These are phyloP conservation scores for Diphasiastrum complanatum DNA, from an alignment of 83 land plant genomes.

Conservation along the genomic window DNA sequence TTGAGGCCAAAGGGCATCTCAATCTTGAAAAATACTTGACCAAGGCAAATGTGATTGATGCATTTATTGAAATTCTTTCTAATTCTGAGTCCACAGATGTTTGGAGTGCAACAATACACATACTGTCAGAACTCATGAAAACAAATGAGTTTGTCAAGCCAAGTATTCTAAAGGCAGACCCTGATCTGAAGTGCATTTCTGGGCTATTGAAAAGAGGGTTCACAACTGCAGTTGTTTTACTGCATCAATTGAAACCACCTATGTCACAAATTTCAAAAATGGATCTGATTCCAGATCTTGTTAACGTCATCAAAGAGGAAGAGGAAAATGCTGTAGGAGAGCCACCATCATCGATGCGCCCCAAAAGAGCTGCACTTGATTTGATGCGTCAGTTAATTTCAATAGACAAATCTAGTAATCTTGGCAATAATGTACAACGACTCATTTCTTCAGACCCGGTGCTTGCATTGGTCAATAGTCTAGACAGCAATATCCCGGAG, in stretches of 20 bases:
- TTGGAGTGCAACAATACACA: constrained; percentile 1
- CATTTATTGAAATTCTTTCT: constrained; percentile 25
- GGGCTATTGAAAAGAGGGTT: constrained; percentile 17
- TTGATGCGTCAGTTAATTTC: constrained; percentile 2
- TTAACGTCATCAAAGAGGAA: constrained; percentile 4
- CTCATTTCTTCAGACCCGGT: constrained; percentile 41
- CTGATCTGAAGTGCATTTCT: constrained; percentile 21
- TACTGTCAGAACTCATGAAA: constrained; percentile 20
- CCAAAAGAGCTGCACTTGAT: constrained; percentile 19
- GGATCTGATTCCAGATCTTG: constrained; percentile 21
- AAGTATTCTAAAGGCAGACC: constrained; percentile 22
- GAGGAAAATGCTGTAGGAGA: background rate
- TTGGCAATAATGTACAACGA: constrained; percentile 10
- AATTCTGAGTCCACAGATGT: constrained; percentile 19
- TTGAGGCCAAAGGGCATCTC: constrained; percentile 10
- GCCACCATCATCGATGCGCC: background rate
- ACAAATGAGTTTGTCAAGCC: constrained; percentile 19
- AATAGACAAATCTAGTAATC: background rate
- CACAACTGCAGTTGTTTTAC: constrained; percentile 18
- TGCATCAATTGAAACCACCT: constrained; percentile 19
- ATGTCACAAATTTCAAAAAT: constrained; percentile 1
- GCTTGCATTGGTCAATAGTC: constrained; percentile 25
- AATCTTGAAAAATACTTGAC: constrained; percentile 19
- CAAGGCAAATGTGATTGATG: constrained; percentile 23
- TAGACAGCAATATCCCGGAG: constrained; percentile 27